Percentiles rank a stretch among this genome's conserved stretches.
phyloP scores from a whole-genome alignment of 2,329 filamentous ascomycete species.

The Curvularia spicifera region DNA sequence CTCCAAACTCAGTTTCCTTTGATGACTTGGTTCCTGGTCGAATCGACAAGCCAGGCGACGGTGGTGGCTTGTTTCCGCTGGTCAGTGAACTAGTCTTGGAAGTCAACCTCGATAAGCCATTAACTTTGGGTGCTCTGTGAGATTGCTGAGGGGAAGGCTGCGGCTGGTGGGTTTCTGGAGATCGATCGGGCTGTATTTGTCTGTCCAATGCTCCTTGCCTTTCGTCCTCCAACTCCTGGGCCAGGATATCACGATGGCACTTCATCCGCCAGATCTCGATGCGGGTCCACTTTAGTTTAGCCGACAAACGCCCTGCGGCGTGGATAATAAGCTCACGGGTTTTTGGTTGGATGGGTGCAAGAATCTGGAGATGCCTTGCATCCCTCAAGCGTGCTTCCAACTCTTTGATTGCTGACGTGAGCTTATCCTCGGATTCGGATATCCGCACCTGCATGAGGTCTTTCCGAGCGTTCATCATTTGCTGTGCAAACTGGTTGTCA shows the following conservation, averaged over 20 bases:
- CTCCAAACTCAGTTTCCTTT: constrained; percentile 46
- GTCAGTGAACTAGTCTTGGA: constrained; percentile 47
- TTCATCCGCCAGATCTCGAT: constrained; percentile 92
- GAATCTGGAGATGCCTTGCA: constrained; percentile 83
- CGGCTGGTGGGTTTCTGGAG: constrained; percentile 26
- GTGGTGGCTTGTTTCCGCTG: constrained; percentile 37
- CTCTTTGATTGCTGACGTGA: constrained; percentile 74
- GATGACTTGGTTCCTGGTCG: constrained; percentile 48
- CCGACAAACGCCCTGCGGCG: constrained; percentile 82
- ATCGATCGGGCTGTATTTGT: constrained; percentile 36
- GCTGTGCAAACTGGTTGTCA: constrained; percentile 81
- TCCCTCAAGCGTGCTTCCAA: constrained; percentile 86
- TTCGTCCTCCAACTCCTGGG: constrained; percentile 86
- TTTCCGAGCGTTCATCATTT: constrained; percentile 81
- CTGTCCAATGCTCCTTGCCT: constrained; percentile 48
- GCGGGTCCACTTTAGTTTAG: constrained; percentile 90
- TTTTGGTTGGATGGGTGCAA: constrained; percentile 90
- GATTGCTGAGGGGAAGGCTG: constrained; percentile 39
- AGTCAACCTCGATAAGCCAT: constrained; percentile 43
- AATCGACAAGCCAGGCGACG: constrained; percentile 37
- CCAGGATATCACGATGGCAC: constrained; percentile 87
- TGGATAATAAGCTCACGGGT: constrained; percentile 85
- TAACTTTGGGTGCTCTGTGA: constrained; percentile 37
- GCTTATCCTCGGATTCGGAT: constrained; percentile 78
- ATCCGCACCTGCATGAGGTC: constrained; percentile 87